Conservation (phyloP, 169 alveolate genomes). For the Babesia divergens region DNA sequence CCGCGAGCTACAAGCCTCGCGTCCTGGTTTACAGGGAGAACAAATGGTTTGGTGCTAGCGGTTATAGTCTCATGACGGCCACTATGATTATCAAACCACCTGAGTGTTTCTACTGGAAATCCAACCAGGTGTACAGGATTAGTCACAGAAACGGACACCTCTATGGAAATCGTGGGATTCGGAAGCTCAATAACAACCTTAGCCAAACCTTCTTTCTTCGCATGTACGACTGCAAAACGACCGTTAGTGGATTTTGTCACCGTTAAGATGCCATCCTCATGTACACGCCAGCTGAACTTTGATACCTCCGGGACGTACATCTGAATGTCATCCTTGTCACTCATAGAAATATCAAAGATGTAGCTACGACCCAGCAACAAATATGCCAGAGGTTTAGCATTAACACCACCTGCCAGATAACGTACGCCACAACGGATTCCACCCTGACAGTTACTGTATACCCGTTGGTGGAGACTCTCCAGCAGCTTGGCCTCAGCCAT, state of each 20-base stretch:
- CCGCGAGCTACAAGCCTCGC: slow-evolving; percentile 37
- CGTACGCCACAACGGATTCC: slow-evolving; percentile 19
- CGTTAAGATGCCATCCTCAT: neutral
- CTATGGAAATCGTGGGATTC: neutral
- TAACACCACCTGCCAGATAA: neutral
- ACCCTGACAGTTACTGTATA: slow-evolving; percentile 9
- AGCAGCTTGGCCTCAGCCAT: neutral
- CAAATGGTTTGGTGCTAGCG: slow-evolving; percentile 17
- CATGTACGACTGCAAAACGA: slow-evolving; percentile 6
- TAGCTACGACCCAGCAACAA: slow-evolving; percentile 21
- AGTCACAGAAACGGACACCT: slow-evolving; percentile 6
- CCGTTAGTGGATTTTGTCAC: slow-evolving; percentile 11
- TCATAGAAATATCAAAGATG: slow-evolving; percentile 25
- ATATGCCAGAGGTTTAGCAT: slow-evolving; percentile 1
- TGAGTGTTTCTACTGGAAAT: slow-evolving; percentile 12
- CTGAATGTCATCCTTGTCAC: slow-evolving; percentile 5
- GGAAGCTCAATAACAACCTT: slow-evolving; percentile 1
- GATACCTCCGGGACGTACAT: slow-evolving; percentile 2
- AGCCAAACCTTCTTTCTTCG: slow-evolving; percentile 8
- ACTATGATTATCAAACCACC: neutral
- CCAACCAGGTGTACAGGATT: slow-evolving; percentile 24
- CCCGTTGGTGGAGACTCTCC: neutral
- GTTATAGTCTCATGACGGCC: neutral
- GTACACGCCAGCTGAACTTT: slow-evolving; percentile 5
- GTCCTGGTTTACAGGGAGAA: slow-evolving; percentile 21